These are phyloP conservation scores for Diplodia mutila DNA, from an alignment of 2,329 filamentous ascomycete species.

Conservation along the genomic window DNA sequence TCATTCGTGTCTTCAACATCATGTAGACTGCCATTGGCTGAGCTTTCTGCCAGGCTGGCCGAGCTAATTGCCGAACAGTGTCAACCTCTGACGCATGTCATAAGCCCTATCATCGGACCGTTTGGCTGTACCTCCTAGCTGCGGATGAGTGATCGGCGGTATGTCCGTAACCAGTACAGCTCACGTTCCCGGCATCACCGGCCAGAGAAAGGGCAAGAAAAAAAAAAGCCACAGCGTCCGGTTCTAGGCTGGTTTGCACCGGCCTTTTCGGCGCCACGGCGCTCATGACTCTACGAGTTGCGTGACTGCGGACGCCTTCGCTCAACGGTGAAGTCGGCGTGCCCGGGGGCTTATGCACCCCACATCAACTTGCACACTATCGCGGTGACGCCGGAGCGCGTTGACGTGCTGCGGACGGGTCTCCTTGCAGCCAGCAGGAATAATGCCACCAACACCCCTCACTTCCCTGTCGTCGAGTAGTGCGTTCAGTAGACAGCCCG, in stretches of 20 bases:
- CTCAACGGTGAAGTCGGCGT: slow-evolving; percentile 6
- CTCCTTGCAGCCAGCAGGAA: neutral
- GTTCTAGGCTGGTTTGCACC: neutral
- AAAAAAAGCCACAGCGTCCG: neutral
- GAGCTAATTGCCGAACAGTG: neutral
- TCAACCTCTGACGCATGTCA: neutral
- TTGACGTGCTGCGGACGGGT: neutral
- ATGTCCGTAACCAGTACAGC: neutral
- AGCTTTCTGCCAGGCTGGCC: neutral
- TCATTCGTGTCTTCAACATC: no score
- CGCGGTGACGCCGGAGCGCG: no score
- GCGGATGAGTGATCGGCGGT: neutral
- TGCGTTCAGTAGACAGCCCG: neutral
- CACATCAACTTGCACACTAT: neutral
- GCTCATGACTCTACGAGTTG: neutral
- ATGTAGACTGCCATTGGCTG: neutral
- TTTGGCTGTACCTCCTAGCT: neutral
- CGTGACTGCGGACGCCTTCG: neutral
- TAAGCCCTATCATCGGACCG: slow-evolving; percentile 5
- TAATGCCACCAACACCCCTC: neutral
- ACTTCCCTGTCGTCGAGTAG: neutral
- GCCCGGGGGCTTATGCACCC: slow-evolving; percentile 9
- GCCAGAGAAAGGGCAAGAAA: neutral
- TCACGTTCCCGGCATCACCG: neutral
- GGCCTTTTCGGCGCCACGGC: slow-evolving; percentile 2